These are phyloP conservation scores for Bromus sterilis DNA, from an alignment of 176 grass and related monocot species.

Conservation along the genomic window DNA sequence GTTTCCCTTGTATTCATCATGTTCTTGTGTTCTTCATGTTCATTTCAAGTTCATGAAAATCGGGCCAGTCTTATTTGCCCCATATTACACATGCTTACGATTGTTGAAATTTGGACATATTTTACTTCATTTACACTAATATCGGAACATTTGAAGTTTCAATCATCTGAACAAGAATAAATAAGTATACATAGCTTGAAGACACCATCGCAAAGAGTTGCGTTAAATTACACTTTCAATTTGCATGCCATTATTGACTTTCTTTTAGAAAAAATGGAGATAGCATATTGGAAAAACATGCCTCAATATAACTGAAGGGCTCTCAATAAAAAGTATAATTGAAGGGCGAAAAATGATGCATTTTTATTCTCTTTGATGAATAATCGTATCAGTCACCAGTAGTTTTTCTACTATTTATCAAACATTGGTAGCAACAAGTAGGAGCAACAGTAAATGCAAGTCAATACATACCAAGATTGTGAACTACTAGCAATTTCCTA, in stretches of 20 bases:
- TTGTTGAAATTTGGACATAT: too few species aligned
- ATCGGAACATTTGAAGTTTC: background rate
- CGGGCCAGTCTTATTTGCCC: background rate
- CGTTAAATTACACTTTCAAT: background rate
- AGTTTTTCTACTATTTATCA: background rate
- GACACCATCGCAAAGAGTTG: background rate
- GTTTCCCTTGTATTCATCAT: too few species aligned
- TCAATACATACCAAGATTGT: conserved; percentile 13
- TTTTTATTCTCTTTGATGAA: background rate
- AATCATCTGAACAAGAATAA: background rate
- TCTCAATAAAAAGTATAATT: background rate
- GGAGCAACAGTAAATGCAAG: background rate
- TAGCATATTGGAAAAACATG: background rate
- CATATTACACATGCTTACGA: background rate
- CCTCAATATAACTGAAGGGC: background rate
- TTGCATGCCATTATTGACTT: background rate
- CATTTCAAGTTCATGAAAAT: background rate
- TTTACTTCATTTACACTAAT: background rate
- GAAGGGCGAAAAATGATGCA: background rate
- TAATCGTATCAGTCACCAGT: background rate
- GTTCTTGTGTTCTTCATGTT: background rate
- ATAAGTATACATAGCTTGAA: background rate
- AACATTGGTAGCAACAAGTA: background rate
- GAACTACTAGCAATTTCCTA: conserved; percentile 1
- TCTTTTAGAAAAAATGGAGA: background rate